Evolutionary conservation across 352 stramenopile species (phyloP).

Genomic region (Globisporangium takayamanum): DNA sequence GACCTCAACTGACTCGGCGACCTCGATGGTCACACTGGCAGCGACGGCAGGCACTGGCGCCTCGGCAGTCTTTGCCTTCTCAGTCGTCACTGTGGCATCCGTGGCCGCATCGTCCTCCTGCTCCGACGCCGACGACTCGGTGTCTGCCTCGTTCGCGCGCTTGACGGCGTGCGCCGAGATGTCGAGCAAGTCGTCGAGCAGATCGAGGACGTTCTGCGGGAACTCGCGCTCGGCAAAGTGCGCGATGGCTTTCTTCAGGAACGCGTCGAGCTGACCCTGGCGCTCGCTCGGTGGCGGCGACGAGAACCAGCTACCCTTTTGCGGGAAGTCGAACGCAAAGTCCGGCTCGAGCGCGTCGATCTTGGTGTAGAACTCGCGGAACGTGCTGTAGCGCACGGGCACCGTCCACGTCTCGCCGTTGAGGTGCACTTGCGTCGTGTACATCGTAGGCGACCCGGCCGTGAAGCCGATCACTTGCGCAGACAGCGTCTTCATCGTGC

Average conservation of each 20-base stretch:
- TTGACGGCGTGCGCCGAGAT: constrained; percentile 31
- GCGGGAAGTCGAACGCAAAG: constrained; percentile 57
- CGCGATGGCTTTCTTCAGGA: constrained; percentile 43
- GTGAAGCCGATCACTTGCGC: constrained; percentile 37
- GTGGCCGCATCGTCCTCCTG: constrained; percentile 9
- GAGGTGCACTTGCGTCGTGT: constrained; percentile 44
- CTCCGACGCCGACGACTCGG: constrained; percentile 9
- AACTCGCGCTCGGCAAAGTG: constrained; percentile 41
- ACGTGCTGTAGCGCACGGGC: constrained; percentile 56
- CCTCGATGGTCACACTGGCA: background rate
- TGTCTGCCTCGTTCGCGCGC: constrained; percentile 10
- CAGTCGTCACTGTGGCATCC: background rate
- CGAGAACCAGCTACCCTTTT: constrained; percentile 59
- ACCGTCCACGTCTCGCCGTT: constrained; percentile 38
- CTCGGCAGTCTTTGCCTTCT: constrained; percentile 8
- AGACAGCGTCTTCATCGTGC: constrained; percentile 22
- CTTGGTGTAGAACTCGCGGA: constrained; percentile 49
- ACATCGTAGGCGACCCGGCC: constrained; percentile 32
- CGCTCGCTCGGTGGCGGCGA: constrained; percentile 46
- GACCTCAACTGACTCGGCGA: background rate
- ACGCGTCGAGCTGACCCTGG: constrained; percentile 55
- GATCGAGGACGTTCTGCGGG: constrained; percentile 28
- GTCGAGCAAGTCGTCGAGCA: constrained; percentile 54
- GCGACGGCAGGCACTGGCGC: constrained; percentile 1
- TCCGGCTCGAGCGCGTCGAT: constrained; percentile 37